These are phyloP conservation scores for Hemisphaericaspora nanyangensis DNA, from an alignment of 805 yeast genomes.

Conservation along the genomic window DNA sequence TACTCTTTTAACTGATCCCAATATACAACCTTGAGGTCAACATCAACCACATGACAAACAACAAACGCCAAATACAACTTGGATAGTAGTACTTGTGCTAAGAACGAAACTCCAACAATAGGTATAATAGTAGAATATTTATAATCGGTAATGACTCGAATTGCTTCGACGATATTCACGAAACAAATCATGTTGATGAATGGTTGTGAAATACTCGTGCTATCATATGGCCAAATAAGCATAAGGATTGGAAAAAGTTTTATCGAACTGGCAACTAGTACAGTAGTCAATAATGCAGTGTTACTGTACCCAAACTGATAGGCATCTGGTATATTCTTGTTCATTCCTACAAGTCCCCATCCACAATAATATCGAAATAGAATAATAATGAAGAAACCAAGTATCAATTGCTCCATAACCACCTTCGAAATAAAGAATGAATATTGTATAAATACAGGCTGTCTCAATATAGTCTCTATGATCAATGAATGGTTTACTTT, in stretches of 20 bases:
- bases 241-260: conserved; percentile 86
- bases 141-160: conserved; percentile 18
- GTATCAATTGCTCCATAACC: conserved; percentile 40
- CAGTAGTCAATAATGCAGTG: conserved; percentile 58
- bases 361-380: conserved; percentile 11
- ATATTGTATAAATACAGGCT: conserved; percentile 49
- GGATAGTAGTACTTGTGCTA: conserved; percentile 13
- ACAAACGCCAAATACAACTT: conserved; percentile 12
- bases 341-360: conserved; percentile 17
- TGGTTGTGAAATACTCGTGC: conserved; percentile 55
- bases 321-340: conserved; percentile 16
- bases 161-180: conserved; percentile 62
- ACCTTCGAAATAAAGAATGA: conserved; percentile 52
- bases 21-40: background rate
- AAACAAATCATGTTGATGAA: conserved; percentile 59
- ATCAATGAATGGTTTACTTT: conserved; percentile 29
- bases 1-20: conserved; percentile 1
- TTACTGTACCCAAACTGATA: conserved; percentile 33
- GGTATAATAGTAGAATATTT: conserved; percentile 13
- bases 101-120: conserved; percentile 14
- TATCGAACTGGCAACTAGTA: conserved; percentile 72
- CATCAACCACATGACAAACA: conserved; percentile 12
- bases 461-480: conserved; percentile 22
- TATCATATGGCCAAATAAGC: conserved; percentile 95
- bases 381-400: conserved; percentile 34